Evolutionary conservation across 192 early-diverging fungal genomes (phyloP).

Genomic region (Gryganskiella cystojenkinii): DNA sequence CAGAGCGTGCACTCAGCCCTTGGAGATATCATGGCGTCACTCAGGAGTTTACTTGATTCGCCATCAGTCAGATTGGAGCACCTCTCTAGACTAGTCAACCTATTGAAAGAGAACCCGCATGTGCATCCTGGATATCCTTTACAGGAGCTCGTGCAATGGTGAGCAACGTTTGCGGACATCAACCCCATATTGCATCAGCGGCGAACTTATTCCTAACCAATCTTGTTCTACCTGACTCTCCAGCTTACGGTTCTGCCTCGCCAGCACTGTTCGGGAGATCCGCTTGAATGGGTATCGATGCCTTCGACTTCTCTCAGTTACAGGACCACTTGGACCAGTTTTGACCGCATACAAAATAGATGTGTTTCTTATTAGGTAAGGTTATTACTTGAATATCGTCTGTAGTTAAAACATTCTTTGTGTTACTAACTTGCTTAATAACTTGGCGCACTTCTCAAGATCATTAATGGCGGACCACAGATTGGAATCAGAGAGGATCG

Average conservation of each 20-base stretch:
- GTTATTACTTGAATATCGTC: too few species aligned
- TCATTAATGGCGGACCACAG: conserved; percentile 63
- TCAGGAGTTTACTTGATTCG: conserved; percentile 29
- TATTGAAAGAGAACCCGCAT: conserved; percentile 41
- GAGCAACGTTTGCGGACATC: not conserved
- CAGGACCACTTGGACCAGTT: conserved; percentile 50
- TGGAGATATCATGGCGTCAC: conserved; percentile 29
- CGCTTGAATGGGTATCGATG: conserved; percentile 72
- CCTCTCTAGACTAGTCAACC: conserved; percentile 36
- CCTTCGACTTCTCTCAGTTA: conserved; percentile 66
- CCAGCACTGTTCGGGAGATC: conserved; percentile 63
- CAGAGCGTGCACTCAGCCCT: conserved; percentile 45
- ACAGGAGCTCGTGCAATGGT: conserved; percentile 46
- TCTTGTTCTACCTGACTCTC: not conserved
- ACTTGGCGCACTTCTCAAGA: too few species aligned
- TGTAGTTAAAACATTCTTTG: too few species aligned
- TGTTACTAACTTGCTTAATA: too few species aligned
- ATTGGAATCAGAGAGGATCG: conserved; percentile 80
- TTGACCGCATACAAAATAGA: conserved; percentile 70
- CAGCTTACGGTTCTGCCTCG: conserved; percentile 61
- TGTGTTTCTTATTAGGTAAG: conserved; percentile 79
- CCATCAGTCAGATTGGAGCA: conserved; percentile 39
- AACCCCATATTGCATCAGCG: not conserved
- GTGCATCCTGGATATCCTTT: conserved; percentile 42
- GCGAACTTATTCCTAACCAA: not conserved